Evolutionary conservation across 1,139 yeast genomes (phyloP), one percentile per base, ranked within the genome.

Genomic region (Kluyveromyces sp.): DNA sequence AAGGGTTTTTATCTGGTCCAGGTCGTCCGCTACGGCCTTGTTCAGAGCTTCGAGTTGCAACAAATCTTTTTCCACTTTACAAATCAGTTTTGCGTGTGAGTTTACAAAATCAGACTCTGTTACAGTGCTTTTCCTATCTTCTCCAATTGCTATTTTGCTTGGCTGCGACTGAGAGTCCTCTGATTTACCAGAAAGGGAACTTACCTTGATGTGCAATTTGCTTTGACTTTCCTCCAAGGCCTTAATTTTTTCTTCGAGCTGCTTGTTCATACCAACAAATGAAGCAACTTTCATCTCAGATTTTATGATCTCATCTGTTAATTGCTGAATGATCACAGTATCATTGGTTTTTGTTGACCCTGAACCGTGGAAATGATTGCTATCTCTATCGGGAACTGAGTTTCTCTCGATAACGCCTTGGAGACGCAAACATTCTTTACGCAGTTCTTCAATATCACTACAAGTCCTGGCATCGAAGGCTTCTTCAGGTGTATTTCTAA

Each of bases 281-380:
- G 58, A 51, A 8, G 57, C 50, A 7, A 54, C 37, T 39, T 47
- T 45, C 33, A 53, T 26, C 32, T 54, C 51, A 20, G 49, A 49
- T 12, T 43, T 35, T 40, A 54, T 48, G 3, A 53, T 43, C 31
- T 51, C 53, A 15, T 39, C 36, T 7, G 56, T 43, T 15, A 55
- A 41, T 9, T 44, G 35, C 16, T 36, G 29, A 16, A 42, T 30
- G 9, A 38, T 20, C 4, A 9, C 18, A 6, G 15, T 13, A 6
- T 22, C n/a, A 4, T 35, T 16, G 9, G 26, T 9, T n/a, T n/a
- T n/a, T n/a, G n/a, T n/a, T n/a, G n/a, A n/a, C n/a, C n/a, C n/a
- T n/a, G n/a, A n/a, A 22, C 26, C 8, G 8, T 22, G 26, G 9
- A 9, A 9, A 22, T 6, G 8, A 22, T 22, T 6, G 26, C 26